Percentiles rank a stretch among this genome's conserved stretches.
phyloP scores from a whole-genome alignment of 441 rosid species.

The Arabidopsis hybrid region DNA sequence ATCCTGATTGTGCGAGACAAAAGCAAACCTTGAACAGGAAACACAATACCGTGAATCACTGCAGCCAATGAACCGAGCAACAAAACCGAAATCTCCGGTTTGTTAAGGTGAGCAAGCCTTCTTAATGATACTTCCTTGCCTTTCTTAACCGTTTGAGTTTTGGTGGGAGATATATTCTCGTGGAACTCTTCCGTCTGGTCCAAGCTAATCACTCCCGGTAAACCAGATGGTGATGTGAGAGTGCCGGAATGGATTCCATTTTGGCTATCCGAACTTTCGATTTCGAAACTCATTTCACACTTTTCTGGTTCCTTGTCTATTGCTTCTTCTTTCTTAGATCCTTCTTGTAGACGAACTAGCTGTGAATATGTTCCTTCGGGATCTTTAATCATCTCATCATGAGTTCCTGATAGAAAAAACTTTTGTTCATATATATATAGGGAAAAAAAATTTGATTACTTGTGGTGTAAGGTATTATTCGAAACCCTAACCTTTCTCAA shows the following conservation, averaged over 20 bases:
- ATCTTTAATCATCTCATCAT: constrained; percentile 59
- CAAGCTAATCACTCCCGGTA: constrained; percentile 47
- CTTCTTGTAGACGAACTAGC: constrained; percentile 64
- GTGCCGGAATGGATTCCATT: constrained; percentile 50
- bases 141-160: constrained; percentile 22
- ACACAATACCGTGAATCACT: constrained; percentile 53
- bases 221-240: constrained; percentile 24
- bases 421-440: not conserved
- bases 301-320: constrained; percentile 12
- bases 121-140: constrained; percentile 45
- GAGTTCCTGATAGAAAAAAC: constrained; percentile 49
- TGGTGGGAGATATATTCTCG: not conserved
- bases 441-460: not conserved
- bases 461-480: not conserved
- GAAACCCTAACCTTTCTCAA: constrained; percentile 60
- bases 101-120: constrained; percentile 62
- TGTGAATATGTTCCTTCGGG: constrained; percentile 69
- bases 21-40: constrained; percentile 63
- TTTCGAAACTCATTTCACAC: constrained; percentile 24
- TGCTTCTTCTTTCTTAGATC: constrained; percentile 45
- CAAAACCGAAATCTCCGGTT: constrained; percentile 57
- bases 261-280: constrained; percentile 17
- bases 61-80: constrained; percentile 61
- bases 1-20: constrained; percentile 58
- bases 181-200: constrained; percentile 40